A percentile compares a stretch with the other conserved stretches of the same genome.
These are phyloP conservation scores for Vigna trinervia DNA, from an alignment of 306 rosid species.

Conservation along the genomic window DNA sequence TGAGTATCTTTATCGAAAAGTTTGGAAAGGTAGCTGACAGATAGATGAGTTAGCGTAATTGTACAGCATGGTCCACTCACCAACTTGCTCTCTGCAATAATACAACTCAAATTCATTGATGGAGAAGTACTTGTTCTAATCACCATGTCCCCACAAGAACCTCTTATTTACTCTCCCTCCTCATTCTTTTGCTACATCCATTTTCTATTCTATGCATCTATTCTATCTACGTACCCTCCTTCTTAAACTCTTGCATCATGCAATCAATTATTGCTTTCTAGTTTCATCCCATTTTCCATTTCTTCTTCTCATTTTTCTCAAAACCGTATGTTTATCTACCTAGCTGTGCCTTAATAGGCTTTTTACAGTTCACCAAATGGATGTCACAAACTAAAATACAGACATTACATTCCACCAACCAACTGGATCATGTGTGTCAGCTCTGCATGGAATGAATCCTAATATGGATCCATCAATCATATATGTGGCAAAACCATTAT, in stretches of 20 bases:
- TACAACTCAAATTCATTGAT: constrained; percentile 38
- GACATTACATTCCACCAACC: constrained; percentile 43
- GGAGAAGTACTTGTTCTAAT: constrained; percentile 23
- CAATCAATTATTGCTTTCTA: constrained; percentile 38
- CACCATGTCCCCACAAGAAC: constrained; percentile 39
- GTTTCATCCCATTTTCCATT: neutral
- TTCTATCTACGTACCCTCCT: constrained; percentile 21
- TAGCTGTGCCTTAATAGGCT: constrained; percentile 6
- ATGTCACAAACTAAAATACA: constrained; percentile 32
- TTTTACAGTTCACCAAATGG: constrained; percentile 1
- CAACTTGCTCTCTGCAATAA: constrained; percentile 42
- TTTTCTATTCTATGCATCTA: constrained; percentile 8
- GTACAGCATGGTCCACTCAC: constrained; percentile 43
- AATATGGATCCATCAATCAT: constrained; percentile 28
- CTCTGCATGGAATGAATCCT: constrained; percentile 12
- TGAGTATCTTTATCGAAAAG: neutral
- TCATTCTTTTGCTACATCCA: constrained; percentile 23
- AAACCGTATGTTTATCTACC: neutral
- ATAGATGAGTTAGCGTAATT: constrained; percentile 39
- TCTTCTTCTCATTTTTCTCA: neutral
- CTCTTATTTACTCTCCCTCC: constrained; percentile 22
- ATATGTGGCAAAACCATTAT: neutral
- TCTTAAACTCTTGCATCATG: neutral
- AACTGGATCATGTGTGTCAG: constrained; percentile 31
- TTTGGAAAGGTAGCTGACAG: constrained; percentile 41